Percentiles rank a stretch among this genome's conserved stretches.
Conservation (phyloP, 345 rosid genomes). For the Angophora floribunda region DNA sequence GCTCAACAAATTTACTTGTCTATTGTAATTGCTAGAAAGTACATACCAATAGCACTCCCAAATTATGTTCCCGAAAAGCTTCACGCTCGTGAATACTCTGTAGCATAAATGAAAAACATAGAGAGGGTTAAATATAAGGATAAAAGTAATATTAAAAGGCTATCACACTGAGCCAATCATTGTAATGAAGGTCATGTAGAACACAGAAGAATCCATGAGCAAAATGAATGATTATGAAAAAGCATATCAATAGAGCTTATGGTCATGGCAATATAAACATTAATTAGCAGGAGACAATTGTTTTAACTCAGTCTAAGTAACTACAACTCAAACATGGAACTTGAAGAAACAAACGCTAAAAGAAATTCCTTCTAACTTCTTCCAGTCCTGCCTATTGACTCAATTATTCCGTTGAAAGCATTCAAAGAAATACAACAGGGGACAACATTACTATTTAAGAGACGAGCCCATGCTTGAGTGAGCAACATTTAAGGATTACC, state of each 20-base stretch:
- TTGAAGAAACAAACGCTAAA: not conserved
- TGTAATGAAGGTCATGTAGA: not conserved
- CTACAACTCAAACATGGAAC: not conserved
- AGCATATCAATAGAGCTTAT: not conserved
- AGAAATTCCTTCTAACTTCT: not conserved
- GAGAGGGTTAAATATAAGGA: not conserved
- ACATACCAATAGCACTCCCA: constrained; percentile 84
- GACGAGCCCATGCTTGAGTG: not conserved
- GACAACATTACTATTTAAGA: not conserved
- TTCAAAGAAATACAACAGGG: not conserved
- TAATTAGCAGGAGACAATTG: not conserved
- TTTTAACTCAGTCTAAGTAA: not conserved
- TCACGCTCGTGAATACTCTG: constrained; percentile 50
- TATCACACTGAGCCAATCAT: not conserved
- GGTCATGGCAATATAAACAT: not conserved
- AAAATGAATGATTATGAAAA: not conserved
- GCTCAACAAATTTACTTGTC: not conserved
- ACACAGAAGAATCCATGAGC: not conserved
- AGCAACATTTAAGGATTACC: not conserved
- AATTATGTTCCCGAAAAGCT: constrained; percentile 55
- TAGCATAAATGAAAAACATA: constrained; percentile 6
- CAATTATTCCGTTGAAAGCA: not conserved
- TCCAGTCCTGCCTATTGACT: not conserved
- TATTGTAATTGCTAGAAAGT: not conserved
- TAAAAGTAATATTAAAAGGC: not conserved